Conservation (phyloP, 345 rosid species). For the Camelina sativa region DNA sequence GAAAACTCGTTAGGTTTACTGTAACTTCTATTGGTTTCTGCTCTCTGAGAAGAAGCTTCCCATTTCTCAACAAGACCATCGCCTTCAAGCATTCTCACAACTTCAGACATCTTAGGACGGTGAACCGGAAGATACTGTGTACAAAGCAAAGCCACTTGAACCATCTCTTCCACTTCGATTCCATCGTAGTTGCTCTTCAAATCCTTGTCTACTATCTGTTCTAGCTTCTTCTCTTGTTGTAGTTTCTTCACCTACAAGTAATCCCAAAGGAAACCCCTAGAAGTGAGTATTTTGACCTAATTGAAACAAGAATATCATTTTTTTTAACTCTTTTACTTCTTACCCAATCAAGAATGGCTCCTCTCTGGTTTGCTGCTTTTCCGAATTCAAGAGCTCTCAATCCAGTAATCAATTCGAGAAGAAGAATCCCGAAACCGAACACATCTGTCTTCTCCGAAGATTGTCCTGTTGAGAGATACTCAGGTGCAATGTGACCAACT, state of each 20-base stretch:
- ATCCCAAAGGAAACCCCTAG: not conserved
- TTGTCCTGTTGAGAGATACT: conserved; percentile 92
- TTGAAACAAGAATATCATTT: not conserved
- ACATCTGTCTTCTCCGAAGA: conserved; percentile 98
- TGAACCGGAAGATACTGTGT: conserved; percentile 81
- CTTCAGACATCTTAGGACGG: conserved; percentile 96
- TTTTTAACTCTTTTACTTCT: conserved; percentile 25
- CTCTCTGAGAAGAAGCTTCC: conserved; percentile 95
- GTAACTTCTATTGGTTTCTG: conserved; percentile 49
- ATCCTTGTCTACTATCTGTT: conserved; percentile 86
- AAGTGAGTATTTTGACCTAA: conserved; percentile 20
- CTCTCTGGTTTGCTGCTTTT: conserved; percentile 79
- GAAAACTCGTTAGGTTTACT: conserved; percentile 72
- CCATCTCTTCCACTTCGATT: conserved; percentile 84
- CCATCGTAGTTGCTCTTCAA: conserved; percentile 67
- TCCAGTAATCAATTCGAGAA: conserved; percentile 83
- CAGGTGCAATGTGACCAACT: conserved; percentile 95
- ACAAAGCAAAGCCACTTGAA: conserved; percentile 83
- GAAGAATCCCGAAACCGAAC: conserved; percentile 89
- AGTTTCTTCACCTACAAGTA: conserved; percentile 76
- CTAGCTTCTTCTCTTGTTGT: conserved; percentile 89
- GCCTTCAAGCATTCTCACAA: conserved; percentile 94
- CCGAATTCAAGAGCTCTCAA: conserved; percentile 87
- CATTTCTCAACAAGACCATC: conserved; percentile 95
- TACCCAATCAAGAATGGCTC: conserved; percentile 94